phyloP scores from a whole-genome alignment of 306 rosid species.

The Pyrus communis region DNA sequence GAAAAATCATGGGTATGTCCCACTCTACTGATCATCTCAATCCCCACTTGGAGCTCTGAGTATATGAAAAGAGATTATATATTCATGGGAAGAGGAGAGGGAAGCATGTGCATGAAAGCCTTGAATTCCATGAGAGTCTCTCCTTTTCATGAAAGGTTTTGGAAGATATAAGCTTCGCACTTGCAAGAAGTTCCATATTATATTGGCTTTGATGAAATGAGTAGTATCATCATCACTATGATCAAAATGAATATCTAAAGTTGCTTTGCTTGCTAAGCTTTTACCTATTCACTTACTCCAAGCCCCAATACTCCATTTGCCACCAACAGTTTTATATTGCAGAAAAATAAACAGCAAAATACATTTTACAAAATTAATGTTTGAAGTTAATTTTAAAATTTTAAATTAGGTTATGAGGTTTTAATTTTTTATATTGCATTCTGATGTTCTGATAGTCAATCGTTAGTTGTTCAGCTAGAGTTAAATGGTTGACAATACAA shows the following conservation, averaged over 20 bases:
- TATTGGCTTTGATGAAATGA: constrained; percentile 24
- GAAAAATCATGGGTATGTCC: constrained; percentile 36
- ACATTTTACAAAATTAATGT: constrained; percentile 16
- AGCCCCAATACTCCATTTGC: neutral
- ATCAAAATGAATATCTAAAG: constrained; percentile 11
- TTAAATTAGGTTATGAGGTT: no score
- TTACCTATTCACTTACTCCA: neutral
- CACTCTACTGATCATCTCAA: constrained; percentile 7
- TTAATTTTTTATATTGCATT: neutral
- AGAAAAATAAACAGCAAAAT: constrained; percentile 19
- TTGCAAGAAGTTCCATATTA: constrained; percentile 25
- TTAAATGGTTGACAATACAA: no score
- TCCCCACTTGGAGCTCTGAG: constrained; percentile 27
- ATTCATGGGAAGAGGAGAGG: constrained; percentile 43
- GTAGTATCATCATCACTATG: constrained; percentile 27
- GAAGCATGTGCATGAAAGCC: constrained; percentile 60
- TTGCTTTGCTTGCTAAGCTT: neutral
- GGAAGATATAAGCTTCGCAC: constrained; percentile 48
- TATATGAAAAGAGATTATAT: constrained; percentile 6
- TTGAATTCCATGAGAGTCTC: constrained; percentile 45
- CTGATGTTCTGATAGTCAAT: neutral
- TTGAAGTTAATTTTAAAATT: no score
- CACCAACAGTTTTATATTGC: neutral
- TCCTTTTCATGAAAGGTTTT: constrained; percentile 62
- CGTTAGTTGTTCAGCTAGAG: neutral